Evolutionary conservation across 371 early-diverging fungal species (phyloP), one percentile per base, ranked within the genome.

Genomic region (Mortierella polycephala): DNA sequence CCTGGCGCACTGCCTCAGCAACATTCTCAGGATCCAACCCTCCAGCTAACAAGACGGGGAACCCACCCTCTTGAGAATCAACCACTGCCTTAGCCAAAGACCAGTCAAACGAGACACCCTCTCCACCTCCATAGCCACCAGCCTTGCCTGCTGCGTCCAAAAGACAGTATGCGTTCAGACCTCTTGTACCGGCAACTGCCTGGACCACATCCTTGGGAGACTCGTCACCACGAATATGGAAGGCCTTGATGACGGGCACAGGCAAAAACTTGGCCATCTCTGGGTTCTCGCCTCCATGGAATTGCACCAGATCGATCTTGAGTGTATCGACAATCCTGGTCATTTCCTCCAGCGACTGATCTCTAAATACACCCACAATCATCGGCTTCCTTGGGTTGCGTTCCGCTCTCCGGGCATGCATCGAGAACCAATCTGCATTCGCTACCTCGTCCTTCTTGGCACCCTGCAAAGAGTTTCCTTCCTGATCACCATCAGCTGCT

Each of bases 311-410:
- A 80, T 98, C 98, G 44, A 98, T 85, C 11, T 91, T 90, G 23
- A 91, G 89, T 8, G 79, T 71, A 13, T 82, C 74, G 0, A 90
- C 92, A 4, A 93, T 85, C 7, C 81, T 72, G n/a, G 87, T 86
- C 74, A 98, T 95, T 54, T 94, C 84, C 51, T 91, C 93, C 37
- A 92, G 67, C 0, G 91, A 69, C 59, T 95, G 94, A 77, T 96
- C 93, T 70, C 90, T 90, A 83, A 99, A 98, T 1, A 99, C 98
- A 21, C 98, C 99, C 1, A 96, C 96, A 11, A 96, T 82, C 62
- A 95, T 82, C 13, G 98, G 98, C 55, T 85, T 88, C 57, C 88
- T 76, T 13, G 83, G 53, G 47, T 85, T 83, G 10, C 74, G 74
- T 53, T 85, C 85, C 37, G 90, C 69, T 47, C 85, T 71, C 51